Base-by-base conservation (phyloP, 2,329 filamentous ascomycete genomes). In the Gnomoniopsis sp. region DNA sequence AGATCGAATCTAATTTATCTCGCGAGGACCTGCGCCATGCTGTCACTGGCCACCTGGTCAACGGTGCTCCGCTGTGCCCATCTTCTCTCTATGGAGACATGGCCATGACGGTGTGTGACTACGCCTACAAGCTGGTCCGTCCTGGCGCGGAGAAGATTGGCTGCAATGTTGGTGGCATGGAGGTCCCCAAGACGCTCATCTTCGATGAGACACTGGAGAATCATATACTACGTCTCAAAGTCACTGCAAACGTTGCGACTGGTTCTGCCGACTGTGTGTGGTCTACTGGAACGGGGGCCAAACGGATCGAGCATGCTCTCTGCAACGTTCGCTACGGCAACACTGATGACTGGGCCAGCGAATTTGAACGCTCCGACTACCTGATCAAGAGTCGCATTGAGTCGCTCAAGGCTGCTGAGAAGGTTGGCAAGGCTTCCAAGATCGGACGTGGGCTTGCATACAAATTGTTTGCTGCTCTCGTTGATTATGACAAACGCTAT, bases 391-490 rank as follows among this genome's bases (percentile, higher is more conserved):
- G 78, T 22, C 83, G 86, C 57, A 79, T 88, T 56, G 77, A 86
- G 21, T 73, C 77, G 26, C 79, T 88, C 2, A 75, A 80, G 65
- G 75, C 83, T 62, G 87, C 85, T 60, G 87, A 88, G 57, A 75
- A 83, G 65, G 79, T 77, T 36, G 88, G 88, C 43, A 81, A 83
- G 57, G 88, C 88, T 30, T 88, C 89, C 70, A 88, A 89, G 74
- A 83, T 92, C 62, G 83, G 88, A 52, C 85, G 88, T 26, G 88
- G 88, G 36, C 84, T 92, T 75, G 87, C 88, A 15, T 95, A 95
- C 80, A 93, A 92, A 74, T 80, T 85, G 1, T 84, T 85, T 65
- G 66, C 71, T 12, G 78, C 80, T 46, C 71, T 86, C 0, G 84
- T 86, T 6, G 81, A 85, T 65, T 87, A 86, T 62, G 74, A 77